Evolutionary conservation across 768 basidiomycete genomes (phyloP), one percentile per base, ranked within the genome.

Genomic region (Pisolithus orientalis): DNA sequence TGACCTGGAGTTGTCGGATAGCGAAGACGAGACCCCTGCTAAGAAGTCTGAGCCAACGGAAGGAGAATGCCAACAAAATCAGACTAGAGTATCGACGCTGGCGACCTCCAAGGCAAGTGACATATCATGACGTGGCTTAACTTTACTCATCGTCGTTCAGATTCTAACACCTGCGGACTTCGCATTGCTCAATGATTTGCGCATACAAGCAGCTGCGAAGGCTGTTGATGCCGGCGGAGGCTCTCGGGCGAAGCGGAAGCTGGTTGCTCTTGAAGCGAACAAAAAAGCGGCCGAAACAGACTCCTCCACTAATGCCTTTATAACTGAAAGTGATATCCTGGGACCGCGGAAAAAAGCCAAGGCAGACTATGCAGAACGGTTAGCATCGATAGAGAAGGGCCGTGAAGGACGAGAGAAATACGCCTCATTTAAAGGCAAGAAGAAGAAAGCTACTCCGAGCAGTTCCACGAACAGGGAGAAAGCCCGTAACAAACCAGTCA

Each of bases 131-230:
- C 14, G 3, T 38, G 17, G 14, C 5, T 9, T 2, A 37, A 9
- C 16, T 16, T 40, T 17, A 9, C 31, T 61, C n/a, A 38, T 46
- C 38, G 9, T 45, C 3, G 5, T 6, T 39, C 11, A 96, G 93
- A 98, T 99, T 61, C 80, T 98, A 40, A 98, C 96, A 0, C 96
- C 96, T 0, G 94, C 94, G 29, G 96, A 99, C 68, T 99, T 97
- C 64, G 89, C 89, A 0, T 69, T 96, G 48, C 76, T 98, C 49
- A 89, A 90, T 62, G 91, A 96, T 59, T 82, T 98, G 17, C 84
- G 87, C 2, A 77, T 91, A 47, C 78, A 91, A 70, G 90, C 86
- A 0, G 90, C 89, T 16, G 72, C 77, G 14, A 78, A 82, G 52
- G 83, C 82, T 0, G 83, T 88, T 6, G 83, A 90, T 62, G 69